phyloP scores from a whole-genome alignment of 129 eudicot genomes.

The Lonicera japonica region DNA sequence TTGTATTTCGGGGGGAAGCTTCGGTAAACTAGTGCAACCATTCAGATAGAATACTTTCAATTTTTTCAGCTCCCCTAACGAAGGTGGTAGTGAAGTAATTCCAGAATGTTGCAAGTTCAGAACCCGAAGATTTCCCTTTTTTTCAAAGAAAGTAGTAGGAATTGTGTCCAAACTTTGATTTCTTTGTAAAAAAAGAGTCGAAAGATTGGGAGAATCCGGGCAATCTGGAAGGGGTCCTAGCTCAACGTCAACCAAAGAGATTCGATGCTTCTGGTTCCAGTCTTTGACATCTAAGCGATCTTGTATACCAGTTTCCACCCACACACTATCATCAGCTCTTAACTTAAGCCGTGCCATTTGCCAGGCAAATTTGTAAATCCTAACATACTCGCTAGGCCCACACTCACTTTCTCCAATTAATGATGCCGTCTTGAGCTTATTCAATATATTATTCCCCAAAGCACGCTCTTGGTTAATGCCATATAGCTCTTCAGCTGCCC shows the following conservation, averaged over 20 bases:
- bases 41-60: background rate
- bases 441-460: no score
- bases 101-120: background rate
- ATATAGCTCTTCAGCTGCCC: no score
- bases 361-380: background rate
- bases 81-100: background rate
- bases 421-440: no score
- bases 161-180: background rate
- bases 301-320: background rate
- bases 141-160: background rate
- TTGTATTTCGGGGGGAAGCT: background rate
- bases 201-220: no score
- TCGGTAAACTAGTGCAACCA: background rate
- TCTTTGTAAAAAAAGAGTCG: no score
- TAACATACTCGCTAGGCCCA: background rate
- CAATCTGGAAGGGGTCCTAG: no score
- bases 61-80: background rate
- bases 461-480: no score
- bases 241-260: no score
- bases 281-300: background rate
- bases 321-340: background rate
- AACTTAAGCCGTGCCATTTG: background rate
- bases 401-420: no score
- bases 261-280: background rate
- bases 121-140: background rate